phyloP scores from a whole-genome alignment of 2,329 filamentous ascomycete genomes.

The Drechslerella stenobrocha region DNA sequence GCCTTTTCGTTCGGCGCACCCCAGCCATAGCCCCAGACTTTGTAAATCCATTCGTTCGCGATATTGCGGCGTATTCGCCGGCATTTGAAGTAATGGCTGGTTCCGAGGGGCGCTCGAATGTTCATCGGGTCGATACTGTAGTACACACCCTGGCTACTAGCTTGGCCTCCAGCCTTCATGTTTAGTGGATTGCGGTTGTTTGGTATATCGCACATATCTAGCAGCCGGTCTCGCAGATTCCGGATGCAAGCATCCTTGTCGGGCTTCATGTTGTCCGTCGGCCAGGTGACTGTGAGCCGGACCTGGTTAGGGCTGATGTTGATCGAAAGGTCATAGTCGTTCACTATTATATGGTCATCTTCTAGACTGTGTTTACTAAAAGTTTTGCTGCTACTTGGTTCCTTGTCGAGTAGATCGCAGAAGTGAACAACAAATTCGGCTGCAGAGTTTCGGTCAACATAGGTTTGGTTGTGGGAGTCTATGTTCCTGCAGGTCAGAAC shows the following conservation, averaged over 20 bases:
- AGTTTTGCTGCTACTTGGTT: not conserved
- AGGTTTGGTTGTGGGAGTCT: not conserved
- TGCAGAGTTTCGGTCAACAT: slow-evolving; percentile 5
- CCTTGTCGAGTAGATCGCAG: not conserved
- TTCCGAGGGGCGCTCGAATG: not conserved
- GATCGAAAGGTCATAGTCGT: not conserved
- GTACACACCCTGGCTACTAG: not conserved
- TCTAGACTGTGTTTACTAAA: not conserved
- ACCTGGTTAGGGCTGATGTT: not conserved
- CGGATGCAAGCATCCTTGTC: slow-evolving; percentile 1
- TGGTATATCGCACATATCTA: slow-evolving; percentile 5
- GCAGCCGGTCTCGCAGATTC: not conserved
- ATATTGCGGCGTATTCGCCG: not conserved
- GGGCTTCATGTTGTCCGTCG: not conserved
- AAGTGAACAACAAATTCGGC: not conserved
- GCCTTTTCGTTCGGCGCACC: slow-evolving; percentile 5
- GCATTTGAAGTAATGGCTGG: slow-evolving; percentile 3
- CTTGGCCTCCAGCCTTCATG: slow-evolving; percentile 9
- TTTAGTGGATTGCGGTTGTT: slow-evolving; percentile 7
- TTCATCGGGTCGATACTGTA: not conserved
- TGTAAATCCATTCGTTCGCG: not conserved
- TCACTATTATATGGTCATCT: not conserved
- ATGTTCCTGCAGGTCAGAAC: not conserved
- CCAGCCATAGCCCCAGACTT: slow-evolving; percentile 17
- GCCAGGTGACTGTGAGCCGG: slow-evolving; percentile 1